A percentile compares a stretch with the other conserved stretches of the same genome.
These are phyloP conservation scores for Fusarium zealandicum DNA, from an alignment of 2,329 filamentous ascomycete species.

Conservation along the genomic window DNA sequence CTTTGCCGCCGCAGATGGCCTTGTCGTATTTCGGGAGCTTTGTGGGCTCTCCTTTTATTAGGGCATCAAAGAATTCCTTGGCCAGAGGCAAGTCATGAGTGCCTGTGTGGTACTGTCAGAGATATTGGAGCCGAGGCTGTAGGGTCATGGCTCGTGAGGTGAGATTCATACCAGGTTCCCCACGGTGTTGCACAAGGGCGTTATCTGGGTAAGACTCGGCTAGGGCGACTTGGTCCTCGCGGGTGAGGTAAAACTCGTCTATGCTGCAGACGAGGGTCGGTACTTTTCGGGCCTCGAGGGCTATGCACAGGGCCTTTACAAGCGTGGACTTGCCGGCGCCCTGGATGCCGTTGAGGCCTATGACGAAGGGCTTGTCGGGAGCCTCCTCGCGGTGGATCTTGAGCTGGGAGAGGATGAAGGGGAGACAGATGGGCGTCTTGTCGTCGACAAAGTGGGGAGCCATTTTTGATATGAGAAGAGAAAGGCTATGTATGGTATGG, in stretches of 20 bases:
- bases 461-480: constrained; percentile 33
- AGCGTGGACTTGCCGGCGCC: constrained; percentile 93
- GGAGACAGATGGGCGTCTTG: constrained; percentile 78
- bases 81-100: constrained; percentile 79
- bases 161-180: constrained; percentile 69
- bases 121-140: neutral
- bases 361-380: constrained; percentile 70
- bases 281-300: constrained; percentile 63
- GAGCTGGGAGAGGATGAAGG: constrained; percentile 74
- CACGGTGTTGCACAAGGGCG: constrained; percentile 78
- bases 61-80: constrained; percentile 64
- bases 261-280: constrained; percentile 80
- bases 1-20: constrained; percentile 75
- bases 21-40: constrained; percentile 83
- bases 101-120: constrained; percentile 40
- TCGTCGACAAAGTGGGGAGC: constrained; percentile 68
- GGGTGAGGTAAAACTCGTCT: constrained; percentile 87
- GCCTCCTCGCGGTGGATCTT: constrained; percentile 52
- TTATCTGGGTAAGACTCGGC: constrained; percentile 73
- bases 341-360: constrained; percentile 91
- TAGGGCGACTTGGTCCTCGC: constrained; percentile 70
- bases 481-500: neutral
- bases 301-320: constrained; percentile 70
- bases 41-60: constrained; percentile 61
- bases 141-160: neutral